These are phyloP conservation scores for Tulasnella calospora DNA, from an alignment of 768 basidiomycete species.

Conservation along the genomic window DNA sequence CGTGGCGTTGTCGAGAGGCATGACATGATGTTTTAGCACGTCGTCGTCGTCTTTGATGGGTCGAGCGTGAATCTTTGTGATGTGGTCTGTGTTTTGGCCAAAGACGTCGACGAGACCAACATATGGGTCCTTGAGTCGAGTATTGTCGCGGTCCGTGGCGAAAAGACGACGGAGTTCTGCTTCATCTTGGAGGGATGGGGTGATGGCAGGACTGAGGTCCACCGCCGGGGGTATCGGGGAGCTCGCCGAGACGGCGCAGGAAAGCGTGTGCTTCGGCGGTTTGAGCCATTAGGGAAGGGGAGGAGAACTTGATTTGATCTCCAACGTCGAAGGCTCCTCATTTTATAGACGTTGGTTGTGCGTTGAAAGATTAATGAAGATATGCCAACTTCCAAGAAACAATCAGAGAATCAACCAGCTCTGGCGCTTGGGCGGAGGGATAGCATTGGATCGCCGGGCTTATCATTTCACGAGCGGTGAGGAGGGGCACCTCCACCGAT, in stretches of 20 bases:
- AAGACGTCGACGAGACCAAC: too few relatives aligned
- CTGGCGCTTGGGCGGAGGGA: not conserved
- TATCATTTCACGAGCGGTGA: not conserved
- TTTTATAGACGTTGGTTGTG: slow-evolving; percentile 1
- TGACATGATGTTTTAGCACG: slow-evolving; percentile 47
- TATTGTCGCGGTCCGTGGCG: too few relatives aligned
- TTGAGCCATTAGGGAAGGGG: slow-evolving; percentile 6
- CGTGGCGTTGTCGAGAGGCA: slow-evolving; percentile 45
- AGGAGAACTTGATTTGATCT: not conserved
- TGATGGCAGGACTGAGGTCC: not conserved
- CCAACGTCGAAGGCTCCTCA: not conserved
- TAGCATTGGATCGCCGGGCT: too few relatives aligned
- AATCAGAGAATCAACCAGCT: not conserved
- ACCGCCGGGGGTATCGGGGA: not conserved
- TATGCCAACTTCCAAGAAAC: not conserved
- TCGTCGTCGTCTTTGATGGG: slow-evolving; percentile 43
- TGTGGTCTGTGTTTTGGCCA: too few relatives aligned
- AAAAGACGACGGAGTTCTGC: too few relatives aligned
- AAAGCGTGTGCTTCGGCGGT: slow-evolving; percentile 1
- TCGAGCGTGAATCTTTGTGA: too few relatives aligned
- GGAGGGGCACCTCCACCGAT: not conserved
- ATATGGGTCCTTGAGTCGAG: too few relatives aligned
- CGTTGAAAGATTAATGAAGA: not conserved
- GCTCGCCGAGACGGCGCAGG: slow-evolving; percentile 7
- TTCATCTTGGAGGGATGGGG: too few relatives aligned